Base-by-base conservation (phyloP, 176 grass and related monocot genomes). In the Panicum miliaceum region DNA sequence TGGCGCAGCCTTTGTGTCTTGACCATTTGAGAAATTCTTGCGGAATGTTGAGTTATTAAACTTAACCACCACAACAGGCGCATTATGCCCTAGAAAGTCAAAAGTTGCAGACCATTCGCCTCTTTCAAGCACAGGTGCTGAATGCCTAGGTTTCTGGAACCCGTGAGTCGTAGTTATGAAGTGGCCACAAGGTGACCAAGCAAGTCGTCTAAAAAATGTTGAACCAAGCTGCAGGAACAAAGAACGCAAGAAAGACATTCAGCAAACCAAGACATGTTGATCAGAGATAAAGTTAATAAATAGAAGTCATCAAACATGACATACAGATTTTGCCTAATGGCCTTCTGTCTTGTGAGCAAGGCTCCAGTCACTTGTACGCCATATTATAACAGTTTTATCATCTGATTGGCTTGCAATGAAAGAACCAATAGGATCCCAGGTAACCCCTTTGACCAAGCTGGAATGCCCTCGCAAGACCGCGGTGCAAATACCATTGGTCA, bases 381-480 rank as follows among this genome's bases (percentile, higher is more conserved):
- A 98, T 77, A 98, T 92, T 73, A 98, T 95, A 79, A 98, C 96
- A 82, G 83, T 84, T 88, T 98, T 98, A 82, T 98, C 93, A 57
- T 98, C 96, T 83, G 96, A 98, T 68, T 98, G 96, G 73, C 89
- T 92, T 81, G 93, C 93, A 69, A 98, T 88, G 84, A 98, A 98
- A 34, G 96, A 98, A 75, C 96, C 96, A 80, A 98, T 98, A 72
- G 96, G 96, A 84, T 98, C 96, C 96, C 96, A 98, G 47, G 93
- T 85, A 86, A 98, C 96, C 4, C 96, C 96, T 89, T 98, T 98
- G 74, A 98, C 96, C 78, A 98, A 88, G 77, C 91, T 94, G 46
- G 93, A 92, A 80, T 98, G 96, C 73, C 96, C 96, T 61, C 93
- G 91, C 48, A 98, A 88, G 75, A 98, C 93, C 13, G 93, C 91